Base-by-base conservation (phyloP, 1,284 basidiomycete species). In the Pholiota adiposa region DNA sequence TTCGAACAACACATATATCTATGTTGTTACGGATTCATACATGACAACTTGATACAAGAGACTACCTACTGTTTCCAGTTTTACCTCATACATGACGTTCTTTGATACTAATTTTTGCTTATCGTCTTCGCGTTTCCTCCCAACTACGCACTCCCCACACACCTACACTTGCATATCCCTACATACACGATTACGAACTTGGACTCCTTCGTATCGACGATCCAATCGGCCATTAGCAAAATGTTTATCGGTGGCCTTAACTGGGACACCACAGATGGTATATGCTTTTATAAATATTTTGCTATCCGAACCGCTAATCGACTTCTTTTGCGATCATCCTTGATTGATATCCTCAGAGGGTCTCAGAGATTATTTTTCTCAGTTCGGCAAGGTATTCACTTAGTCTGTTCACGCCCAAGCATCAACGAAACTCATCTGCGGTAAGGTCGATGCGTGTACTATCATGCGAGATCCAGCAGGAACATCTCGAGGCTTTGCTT, bases 201-300 rank as follows among this genome's bases (percentile, higher is more conserved):
- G 33, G 43, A 46, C 40, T 58, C 27, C 51, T 44, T 36, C 44
- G 18, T 46, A 29, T 19, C 52, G 43, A 36, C 41, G 43, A 27
- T 23, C 40, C 59, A 41, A 65, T 69, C 73, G 69, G 67, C 67
- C 67, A 48, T 71, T 87, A 97, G 96, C 79, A 98, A 98, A 86
- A 94, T 98, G 90, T 98, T 98, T 81, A 92, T 98, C 74, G 96
- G 96, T 70, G 96, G 96, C 73, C 84, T 98, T 67, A 97, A 94
- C 81, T 98, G 96, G 96, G 95, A 97, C 78, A 98, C 96, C 70
- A 95, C 93, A 79, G 96, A 98, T 84, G 95, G 95, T 88, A 86
- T 75, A 69, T 80, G 71, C 71, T 71, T 76, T 73, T 70, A 46
- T 51, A 25, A n/a, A 52, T 73, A 70, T 69, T 72, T 69, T 63